Evolutionary conservation across 306 rosid species (phyloP).

Genomic region (Cicer judaicum): DNA sequence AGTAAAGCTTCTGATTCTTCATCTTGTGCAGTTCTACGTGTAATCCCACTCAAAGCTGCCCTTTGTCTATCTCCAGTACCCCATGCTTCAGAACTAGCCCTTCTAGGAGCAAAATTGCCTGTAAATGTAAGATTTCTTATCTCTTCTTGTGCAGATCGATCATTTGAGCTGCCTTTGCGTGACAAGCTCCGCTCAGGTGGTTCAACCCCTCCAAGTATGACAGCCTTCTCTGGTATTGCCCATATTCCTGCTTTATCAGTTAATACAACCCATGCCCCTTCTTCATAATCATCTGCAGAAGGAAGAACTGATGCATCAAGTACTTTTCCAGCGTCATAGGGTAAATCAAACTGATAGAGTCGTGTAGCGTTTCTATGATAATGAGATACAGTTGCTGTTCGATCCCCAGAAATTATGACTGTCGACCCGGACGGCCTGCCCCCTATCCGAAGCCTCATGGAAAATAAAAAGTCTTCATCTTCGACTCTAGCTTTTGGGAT

Average conservation of each 20-base stretch:
- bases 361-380: conserved; percentile 68
- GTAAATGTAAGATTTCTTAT: conserved; percentile 69
- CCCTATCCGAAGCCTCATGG: conserved; percentile 90
- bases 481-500: conserved; percentile 96
- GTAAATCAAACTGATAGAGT: conserved; percentile 94
- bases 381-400: conserved; percentile 92
- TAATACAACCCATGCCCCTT: conserved; percentile 93
- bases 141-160: conserved; percentile 88
- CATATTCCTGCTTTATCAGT: conserved; percentile 98
- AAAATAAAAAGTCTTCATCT: conserved; percentile 78
- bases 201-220: conserved; percentile 92
- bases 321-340: conserved; percentile 97
- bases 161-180: conserved; percentile 95
- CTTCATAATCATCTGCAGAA: conserved; percentile 77
- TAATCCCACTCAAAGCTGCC: conserved; percentile 59
- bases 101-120: conserved; percentile 67
- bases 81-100: conserved; percentile 86
- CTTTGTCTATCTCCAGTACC: conserved; percentile 75
- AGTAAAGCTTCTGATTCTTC: conserved; percentile 94
- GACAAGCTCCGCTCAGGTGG: conserved; percentile 98
- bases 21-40: conserved; percentile 76
- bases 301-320: conserved; percentile 95
- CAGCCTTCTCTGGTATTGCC: conserved; percentile 98
- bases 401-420: conserved; percentile 88
- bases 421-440: conserved; percentile 93